Percentiles rank a stretch among this genome's conserved stretches.
phyloP scores from a whole-genome alignment of 371 early-diverging fungal genomes.

The Rhizopus sp. region DNA sequence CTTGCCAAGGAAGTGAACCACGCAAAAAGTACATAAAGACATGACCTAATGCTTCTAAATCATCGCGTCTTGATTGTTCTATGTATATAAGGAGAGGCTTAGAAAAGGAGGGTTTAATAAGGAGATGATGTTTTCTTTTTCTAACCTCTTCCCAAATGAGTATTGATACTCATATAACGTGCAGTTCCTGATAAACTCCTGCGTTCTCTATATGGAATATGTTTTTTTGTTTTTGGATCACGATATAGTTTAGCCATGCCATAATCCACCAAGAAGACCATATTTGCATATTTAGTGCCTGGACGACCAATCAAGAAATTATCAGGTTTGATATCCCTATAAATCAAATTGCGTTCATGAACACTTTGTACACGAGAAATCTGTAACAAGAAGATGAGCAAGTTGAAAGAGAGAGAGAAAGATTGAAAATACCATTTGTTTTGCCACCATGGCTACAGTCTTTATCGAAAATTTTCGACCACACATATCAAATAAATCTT shows the following conservation, averaged over 20 bases:
- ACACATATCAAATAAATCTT: slow-evolving; percentile 97
- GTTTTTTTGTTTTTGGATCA: slow-evolving; percentile 86
- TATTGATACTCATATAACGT: slow-evolving; percentile 95
- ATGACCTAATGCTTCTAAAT: slow-evolving; percentile 94
- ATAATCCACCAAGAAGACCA: slow-evolving; percentile 84
- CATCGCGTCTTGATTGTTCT: slow-evolving; percentile 96
- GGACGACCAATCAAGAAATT: slow-evolving; percentile 94
- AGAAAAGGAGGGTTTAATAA: background rate
- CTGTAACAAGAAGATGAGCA: slow-evolving; percentile 5
- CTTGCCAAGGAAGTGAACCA: slow-evolving; percentile 96
- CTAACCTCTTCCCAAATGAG: slow-evolving; percentile 83
- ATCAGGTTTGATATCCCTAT: slow-evolving; percentile 99
- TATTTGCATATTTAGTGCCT: slow-evolving; percentile 56
- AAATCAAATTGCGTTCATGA: slow-evolving; percentile 95
- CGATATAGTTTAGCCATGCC: slow-evolving; percentile 95
- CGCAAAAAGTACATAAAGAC: slow-evolving; percentile 95
- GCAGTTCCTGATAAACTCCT: slow-evolving; percentile 95
- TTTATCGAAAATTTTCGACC: slow-evolving; percentile 89
- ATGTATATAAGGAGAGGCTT: slow-evolving; percentile 4
- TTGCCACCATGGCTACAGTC: slow-evolving; percentile 96
- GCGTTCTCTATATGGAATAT: slow-evolving; percentile 87
- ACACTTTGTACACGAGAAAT: slow-evolving; percentile 82
- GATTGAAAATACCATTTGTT: slow-evolving; percentile 80
- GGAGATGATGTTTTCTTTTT: background rate
- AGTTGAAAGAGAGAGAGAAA: background rate